Conservation (phyloP, 2,329 filamentous ascomycete species). For the Lasiodiplodia theobromae region DNA sequence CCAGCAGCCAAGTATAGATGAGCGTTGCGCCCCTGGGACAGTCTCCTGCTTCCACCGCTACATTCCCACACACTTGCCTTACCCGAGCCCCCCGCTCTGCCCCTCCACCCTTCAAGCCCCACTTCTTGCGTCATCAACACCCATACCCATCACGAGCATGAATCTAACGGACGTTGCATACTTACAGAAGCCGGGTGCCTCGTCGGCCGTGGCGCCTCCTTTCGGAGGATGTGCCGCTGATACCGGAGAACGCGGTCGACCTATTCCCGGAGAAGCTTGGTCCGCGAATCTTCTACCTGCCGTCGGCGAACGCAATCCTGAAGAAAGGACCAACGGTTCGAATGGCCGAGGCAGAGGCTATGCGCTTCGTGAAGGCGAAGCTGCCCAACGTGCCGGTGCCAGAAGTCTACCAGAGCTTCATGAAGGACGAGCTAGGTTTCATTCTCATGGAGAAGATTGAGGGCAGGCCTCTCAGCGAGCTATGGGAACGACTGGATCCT, state of each 20-base stretch:
- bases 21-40: not conserved
- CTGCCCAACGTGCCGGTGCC: conserved; percentile 11
- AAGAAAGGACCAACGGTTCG: conserved; percentile 27
- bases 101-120: conserved; percentile 10
- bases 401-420: conserved; percentile 28
- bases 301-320: conserved; percentile 28
- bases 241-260: conserved; percentile 29
- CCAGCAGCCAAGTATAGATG: not conserved
- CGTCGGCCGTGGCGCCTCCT: conserved; percentile 27
- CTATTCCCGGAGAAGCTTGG: conserved; percentile 27
- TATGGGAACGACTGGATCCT: conserved; percentile 30
- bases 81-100: not conserved
- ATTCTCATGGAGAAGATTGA: conserved; percentile 36
- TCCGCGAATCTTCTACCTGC: conserved; percentile 27
- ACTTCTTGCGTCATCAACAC: conserved; percentile 24
- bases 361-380: conserved; percentile 22
- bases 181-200: conserved; percentile 22
- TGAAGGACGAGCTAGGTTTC: conserved; percentile 26
- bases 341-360: conserved; percentile 28
- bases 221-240: conserved; percentile 26
- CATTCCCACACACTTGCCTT: not conserved
- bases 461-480: conserved; percentile 31
- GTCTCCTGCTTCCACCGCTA: not conserved
- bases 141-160: not conserved
- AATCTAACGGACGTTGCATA: conserved; percentile 28